Conservation (phyloP, 495 filamentous ascomycete species). For the Thermochaetoides thermophila region DNA sequence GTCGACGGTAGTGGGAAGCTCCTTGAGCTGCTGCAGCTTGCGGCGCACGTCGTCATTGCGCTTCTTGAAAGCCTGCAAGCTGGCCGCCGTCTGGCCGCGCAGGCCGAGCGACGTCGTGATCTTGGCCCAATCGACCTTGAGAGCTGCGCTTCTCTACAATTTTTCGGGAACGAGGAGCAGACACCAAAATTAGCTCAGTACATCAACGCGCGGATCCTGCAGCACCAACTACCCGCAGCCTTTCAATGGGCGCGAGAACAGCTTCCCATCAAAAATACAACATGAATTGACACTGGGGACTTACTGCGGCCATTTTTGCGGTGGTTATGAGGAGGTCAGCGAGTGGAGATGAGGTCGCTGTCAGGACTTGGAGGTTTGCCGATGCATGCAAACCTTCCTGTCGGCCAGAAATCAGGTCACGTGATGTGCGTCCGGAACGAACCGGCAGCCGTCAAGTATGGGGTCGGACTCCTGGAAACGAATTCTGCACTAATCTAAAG, state of each 20-base stretch:
- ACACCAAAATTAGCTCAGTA: conserved; percentile 40
- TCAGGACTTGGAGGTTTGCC: conserved; percentile 15
- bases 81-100: conserved; percentile 78
- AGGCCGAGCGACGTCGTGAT: conserved; percentile 85
- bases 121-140: conserved; percentile 98
- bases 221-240: not conserved
- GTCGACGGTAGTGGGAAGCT: conserved; percentile 73
- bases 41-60: conserved; percentile 98
- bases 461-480: too few species aligned
- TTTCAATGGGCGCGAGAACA: not conserved
- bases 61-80: conserved; percentile 95
- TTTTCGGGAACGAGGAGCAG: conserved; percentile 11
- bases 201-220: conserved; percentile 1
- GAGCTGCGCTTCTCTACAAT: conserved; percentile 83
- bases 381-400: conserved; percentile 14
- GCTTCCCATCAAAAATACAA: not conserved
- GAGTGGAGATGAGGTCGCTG: conserved; percentile 33
- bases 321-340: conserved; percentile 28
- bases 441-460: too few species aligned
- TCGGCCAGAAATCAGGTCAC: conserved; percentile 13
- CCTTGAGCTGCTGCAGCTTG: conserved; percentile 63
- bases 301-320: conserved; percentile 82
- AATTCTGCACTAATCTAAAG: too few species aligned
- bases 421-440: conserved; percentile 14
- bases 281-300: conserved; percentile 29